Evolutionary conservation across 257 asterid genomes (phyloP), one percentile per base, ranked within the genome.

Genomic region (Lithospermum erythrorhizon): DNA sequence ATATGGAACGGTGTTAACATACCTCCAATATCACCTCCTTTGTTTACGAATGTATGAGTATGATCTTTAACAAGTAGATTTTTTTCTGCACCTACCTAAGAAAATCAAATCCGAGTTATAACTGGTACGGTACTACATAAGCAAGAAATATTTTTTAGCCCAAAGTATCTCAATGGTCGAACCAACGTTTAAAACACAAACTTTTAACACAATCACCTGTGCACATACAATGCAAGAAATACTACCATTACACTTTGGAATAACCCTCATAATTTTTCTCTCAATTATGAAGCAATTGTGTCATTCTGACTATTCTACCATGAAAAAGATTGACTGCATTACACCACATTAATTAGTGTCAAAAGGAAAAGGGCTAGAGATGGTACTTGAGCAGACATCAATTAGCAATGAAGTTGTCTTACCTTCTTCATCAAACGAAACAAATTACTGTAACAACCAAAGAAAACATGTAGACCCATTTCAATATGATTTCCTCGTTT

Each of bases 381-480:
- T 41, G 18, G 18, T 11, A 41, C 18, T 41, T 8, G 15, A 41
- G 49, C 49, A 41, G 49, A 41, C 4, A 41, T 62, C 16, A 23
- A 48, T 59, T 64, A 16, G 62, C 30, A 62, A 68, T 63, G 19
- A 70, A 70, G 57, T 25, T 61, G 66, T 22, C 49, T 65, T 70
- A 93, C 99, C 97, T 93, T 93, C 72, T 93, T 93, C 96, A 93
- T 58, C 78, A 93, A 79, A 35, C 99, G 95, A 68, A 93, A 93
- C 55, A 93, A 95, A 81, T 93, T 93, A 73, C 81, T 93, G 60
- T 93, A 89, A 88, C 99, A 93, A 61, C 99, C 99, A 66, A 93
- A 93, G 85, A 93, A 93, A 72, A 89, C 99, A 61, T 93, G 99
- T 68, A 93, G 76, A 17, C 99, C 99, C 99, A 93, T 93, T 70